Base-by-base conservation (phyloP, 805 yeast species). In the Ogataea philodendri region DNA sequence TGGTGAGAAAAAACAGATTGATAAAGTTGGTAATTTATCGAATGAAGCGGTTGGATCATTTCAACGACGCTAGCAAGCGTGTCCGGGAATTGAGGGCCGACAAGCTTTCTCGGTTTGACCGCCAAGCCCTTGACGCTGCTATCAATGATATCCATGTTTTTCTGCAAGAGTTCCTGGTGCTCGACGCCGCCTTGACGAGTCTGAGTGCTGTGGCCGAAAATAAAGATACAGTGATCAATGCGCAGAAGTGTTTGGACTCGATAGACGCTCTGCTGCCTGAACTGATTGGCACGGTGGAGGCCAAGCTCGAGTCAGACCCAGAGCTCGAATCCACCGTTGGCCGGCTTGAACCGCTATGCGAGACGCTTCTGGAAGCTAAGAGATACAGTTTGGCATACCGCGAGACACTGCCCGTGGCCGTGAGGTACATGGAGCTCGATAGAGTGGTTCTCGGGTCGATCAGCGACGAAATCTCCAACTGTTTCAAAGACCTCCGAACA, bases 381-480 rank as follows among this genome's bases (percentile, higher is more conserved):
- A 55, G 54, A 10, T 36, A 50, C 28, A 33, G 62, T 10, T 34
- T 51, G 2, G 44, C 50, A 0, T 52, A 60, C 31, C 65, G 66
- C 46, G 41, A 52, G 15, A 49, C 54, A 23, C 49, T 70, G 5
- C 74, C 66, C 36, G 53, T 69, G 4, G 57, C 69, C 1, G 52
- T 61, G 9, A 75, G 71, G 40, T 71, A 61, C 46, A 52, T 62
- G 37, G 80, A 74, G 40, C 61, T 74, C 15, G 60, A 57, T 22
- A 48, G 51, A 16, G 52, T 55, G 20, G 66, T 71, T 15, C 62
- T 74, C 54, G 61, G 60, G 22, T 61, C 76, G 3, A 60, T 73
- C 13, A 57, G 61, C 19, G 50, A 45, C 3, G 72, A 70, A 33
- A 54, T 72, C 14, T 62, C 57, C 19, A 50, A 51, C 14, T 65